Evolutionary conservation across 306 rosid species (phyloP), one percentile per base, ranked within the genome.

Genomic region (Arachis stenosperma): DNA sequence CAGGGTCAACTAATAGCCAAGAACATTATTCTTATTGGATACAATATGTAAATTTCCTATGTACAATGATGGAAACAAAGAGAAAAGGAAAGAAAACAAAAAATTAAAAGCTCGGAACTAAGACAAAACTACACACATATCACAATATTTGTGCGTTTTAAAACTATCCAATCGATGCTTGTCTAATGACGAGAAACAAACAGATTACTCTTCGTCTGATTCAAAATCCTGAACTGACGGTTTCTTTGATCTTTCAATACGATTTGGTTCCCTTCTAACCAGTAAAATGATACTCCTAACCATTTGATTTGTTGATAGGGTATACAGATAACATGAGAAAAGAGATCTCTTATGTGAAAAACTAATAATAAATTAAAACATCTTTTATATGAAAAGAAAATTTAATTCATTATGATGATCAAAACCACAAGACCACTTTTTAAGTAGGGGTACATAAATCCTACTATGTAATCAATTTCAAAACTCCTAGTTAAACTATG

Each of bases 251-350:
- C 68, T 73, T 37, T 58, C 72, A 10, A 53, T 43, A 46, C 5
- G 64, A 52, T 52, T 66, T 62, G 73, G 58, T 37, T 37, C 66
- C 68, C 74, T 76, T 73, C 7, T 74, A 70, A 40, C 73, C 12
- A 74, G 83, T 54, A 37, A 76, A 41, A 76, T 66, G 41, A 69
- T 3, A 71, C 42, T 27, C 70, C 73, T 69, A 30, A 84, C 71
- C 70, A 78, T 66, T 51, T 74, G 65, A 50, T 65, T 80, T 52
- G 70, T 81, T 86, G 87, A 71, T 46, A 59, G 46, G 75, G 50
- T 50, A 60, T 56, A 69, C 11, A 36, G 17, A 67, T 6, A 60
- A 67, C 62, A 71, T 61, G 3, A 70, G 53, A 11, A 27, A 10
- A 44, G 12, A 52, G 36, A 40, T 2, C 37, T 53, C 17, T 27